Evolutionary conservation across 768 basidiomycete species (phyloP).

Genomic region (Tricholoma flavovirens): DNA sequence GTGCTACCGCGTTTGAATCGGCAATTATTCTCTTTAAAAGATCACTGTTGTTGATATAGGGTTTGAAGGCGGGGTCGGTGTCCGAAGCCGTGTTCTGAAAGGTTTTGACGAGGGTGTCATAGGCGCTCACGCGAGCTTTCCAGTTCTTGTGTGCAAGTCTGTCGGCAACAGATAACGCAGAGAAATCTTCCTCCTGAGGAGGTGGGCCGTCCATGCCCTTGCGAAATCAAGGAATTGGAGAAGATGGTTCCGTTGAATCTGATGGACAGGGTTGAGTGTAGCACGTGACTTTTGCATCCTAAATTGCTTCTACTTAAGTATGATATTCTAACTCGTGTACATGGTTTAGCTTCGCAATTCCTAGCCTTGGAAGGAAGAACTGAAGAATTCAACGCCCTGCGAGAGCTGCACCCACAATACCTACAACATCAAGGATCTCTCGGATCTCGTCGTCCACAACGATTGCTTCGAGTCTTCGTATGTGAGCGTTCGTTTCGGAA

Average conservation of each 20-base stretch:
- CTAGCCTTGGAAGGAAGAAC: not conserved
- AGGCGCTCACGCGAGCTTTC: conserved; percentile 95
- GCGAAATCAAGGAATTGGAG: conserved; percentile 5
- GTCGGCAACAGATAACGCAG: conserved; percentile 68
- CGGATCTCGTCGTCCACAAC: conserved; percentile 47
- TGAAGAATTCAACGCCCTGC: conserved; percentile 26
- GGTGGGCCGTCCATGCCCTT: conserved; percentile 81
- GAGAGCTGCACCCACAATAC: conserved; percentile 52
- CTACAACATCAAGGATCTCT: conserved; percentile 53
- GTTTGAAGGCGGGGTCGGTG: conserved; percentile 89
- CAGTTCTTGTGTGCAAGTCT: conserved; percentile 94
- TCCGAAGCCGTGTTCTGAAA: conserved; percentile 90
- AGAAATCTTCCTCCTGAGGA: conserved; percentile 93
- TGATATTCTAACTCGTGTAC: too few relatives aligned
- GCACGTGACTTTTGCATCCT: conserved; percentile 12
- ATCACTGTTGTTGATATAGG: conserved; percentile 74
- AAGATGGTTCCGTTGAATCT: conserved; percentile 3
- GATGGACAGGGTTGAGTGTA: conserved; percentile 4
- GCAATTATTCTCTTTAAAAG: conserved; percentile 81
- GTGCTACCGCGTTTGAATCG: conserved; percentile 94
- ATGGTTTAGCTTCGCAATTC: too few relatives aligned
- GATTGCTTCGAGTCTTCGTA: conserved; percentile 35
- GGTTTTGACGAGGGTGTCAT: conserved; percentile 79
- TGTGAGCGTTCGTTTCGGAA: conserved; percentile 35
- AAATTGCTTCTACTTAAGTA: too few relatives aligned